A percentile compares a stretch with the other conserved stretches of the same genome.
These are phyloP conservation scores for Agaricus bisporus DNA, from an alignment of 768 basidiomycete genomes.

Conservation along the genomic window DNA sequence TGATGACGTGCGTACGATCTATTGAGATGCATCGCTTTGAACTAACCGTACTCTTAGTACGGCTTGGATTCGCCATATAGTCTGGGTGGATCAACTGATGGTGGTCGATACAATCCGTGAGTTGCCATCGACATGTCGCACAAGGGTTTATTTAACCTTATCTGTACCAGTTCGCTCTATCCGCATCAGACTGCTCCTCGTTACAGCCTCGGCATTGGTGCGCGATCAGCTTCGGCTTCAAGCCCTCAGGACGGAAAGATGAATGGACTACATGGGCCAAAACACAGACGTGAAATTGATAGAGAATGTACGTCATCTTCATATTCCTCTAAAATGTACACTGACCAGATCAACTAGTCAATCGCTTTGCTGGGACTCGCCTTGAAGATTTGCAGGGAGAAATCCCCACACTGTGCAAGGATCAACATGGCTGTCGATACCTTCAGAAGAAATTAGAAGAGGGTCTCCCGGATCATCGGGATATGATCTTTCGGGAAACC, in stretches of 20 bases:
- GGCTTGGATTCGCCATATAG: slow-evolving; percentile 51
- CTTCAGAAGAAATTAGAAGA: slow-evolving; percentile 99
- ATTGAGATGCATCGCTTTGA: slow-evolving; percentile 9
- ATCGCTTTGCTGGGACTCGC: slow-evolving; percentile 93
- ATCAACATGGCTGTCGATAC: slow-evolving; percentile 98
- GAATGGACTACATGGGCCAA: slow-evolving; percentile 87
- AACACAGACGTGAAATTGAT: slow-evolving; percentile 92
- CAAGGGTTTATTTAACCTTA: slow-evolving; percentile 19
- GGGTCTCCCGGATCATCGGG: slow-evolving; percentile 89
- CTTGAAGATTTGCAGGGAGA: slow-evolving; percentile 95
- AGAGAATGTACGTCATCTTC: slow-evolving; percentile 58
- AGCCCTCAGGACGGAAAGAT: slow-evolving; percentile 67
- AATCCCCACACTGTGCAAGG: slow-evolving; percentile 91
- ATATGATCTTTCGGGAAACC: slow-evolving; percentile 99
- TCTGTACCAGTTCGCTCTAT: slow-evolving; percentile 27
- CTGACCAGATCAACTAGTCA: slow-evolving; percentile 47
- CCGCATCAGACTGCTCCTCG: slow-evolving; percentile 67
- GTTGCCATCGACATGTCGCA: slow-evolving; percentile 39
- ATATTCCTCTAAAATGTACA: background rate
- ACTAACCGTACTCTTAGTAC: slow-evolving; percentile 37
- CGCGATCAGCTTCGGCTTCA: slow-evolving; percentile 38
- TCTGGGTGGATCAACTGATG: slow-evolving; percentile 44
- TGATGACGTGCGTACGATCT: slow-evolving; percentile 47
- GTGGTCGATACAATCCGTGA: slow-evolving; percentile 49
- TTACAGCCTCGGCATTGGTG: slow-evolving; percentile 62